These are phyloP conservation scores for Elaeis guineensis DNA, from an alignment of 176 grass and related monocot species.

Conservation along the genomic window DNA sequence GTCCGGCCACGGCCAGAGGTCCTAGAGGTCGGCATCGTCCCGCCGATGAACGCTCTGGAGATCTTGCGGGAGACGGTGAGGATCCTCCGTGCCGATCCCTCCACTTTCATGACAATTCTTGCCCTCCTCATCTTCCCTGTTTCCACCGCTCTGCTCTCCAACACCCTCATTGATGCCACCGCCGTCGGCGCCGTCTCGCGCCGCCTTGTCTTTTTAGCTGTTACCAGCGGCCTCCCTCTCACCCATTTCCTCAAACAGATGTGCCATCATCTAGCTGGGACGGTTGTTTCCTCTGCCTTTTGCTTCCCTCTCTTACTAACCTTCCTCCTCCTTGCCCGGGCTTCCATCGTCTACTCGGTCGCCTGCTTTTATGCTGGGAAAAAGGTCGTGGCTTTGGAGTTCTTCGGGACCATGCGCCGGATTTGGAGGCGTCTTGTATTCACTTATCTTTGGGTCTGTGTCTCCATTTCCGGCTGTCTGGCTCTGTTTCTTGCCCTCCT, in stretches of 20 bases:
- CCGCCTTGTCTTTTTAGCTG: conserved; percentile 32
- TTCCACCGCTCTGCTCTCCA: conserved; percentile 63
- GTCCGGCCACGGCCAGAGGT: too few species aligned
- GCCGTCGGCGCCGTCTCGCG: conserved; percentile 42
- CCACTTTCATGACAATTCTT: conserved; percentile 66
- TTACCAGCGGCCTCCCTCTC: conserved; percentile 54
- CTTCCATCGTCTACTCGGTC: conserved; percentile 52
- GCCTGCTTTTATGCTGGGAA: conserved; percentile 69
- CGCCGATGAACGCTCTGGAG: conserved; percentile 74
- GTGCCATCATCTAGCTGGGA: conserved; percentile 58
- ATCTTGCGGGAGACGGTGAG: conserved; percentile 85
- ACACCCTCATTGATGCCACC: conserved; percentile 36
- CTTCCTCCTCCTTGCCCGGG: conserved; percentile 61
- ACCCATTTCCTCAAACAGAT: conserved; percentile 60
- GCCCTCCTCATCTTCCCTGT: conserved; percentile 87
- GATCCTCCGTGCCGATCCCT: conserved; percentile 74
- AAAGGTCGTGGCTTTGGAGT: conserved; percentile 27
- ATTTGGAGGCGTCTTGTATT: conserved; percentile 56
- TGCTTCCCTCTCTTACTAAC: conserved; percentile 64
- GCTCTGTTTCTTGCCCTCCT: conserved; percentile 62
- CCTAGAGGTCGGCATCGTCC: conserved; percentile 17
- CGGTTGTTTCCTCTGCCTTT: conserved; percentile 44
- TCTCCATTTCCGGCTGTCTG: conserved; percentile 39
- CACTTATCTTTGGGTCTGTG: conserved; percentile 55
- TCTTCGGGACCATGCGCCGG: conserved; percentile 40